Base-by-base conservation (phyloP, 2,329 filamentous ascomycete species). In the Cyphellophora attinorum region DNA sequence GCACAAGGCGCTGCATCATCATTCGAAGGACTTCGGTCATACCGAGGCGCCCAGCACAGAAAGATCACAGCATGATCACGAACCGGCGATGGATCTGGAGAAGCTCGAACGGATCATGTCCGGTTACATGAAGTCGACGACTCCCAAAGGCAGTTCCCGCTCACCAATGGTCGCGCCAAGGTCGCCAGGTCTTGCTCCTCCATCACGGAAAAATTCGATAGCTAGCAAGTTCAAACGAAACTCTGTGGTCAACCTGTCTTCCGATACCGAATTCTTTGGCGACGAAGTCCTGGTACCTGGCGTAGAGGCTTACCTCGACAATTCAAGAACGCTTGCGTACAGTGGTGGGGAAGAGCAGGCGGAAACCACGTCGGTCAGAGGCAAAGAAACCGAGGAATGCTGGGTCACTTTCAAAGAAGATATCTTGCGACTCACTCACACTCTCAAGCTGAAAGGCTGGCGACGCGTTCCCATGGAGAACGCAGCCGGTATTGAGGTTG, bases 401-500 rank as follows among this genome's bases (percentile, higher is more conserved):
- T 95, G 89, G 91, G 55, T 74, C n/a, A 67, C 59, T 6, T 98
- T 95, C 69, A 95, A 95, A 58, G 81, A 78, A 40, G 89, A 98
- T 54, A 91, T 96, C 42, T 72, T 96, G 36, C 81, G 86, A 23
- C 69, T 96, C 38, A 72, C 85, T 0, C 91, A 96, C 57, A 98
- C 91, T 0, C 65, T 98, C 34, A 77, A 78, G 34, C 70, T 96
- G 19, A 94, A 93, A 56, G 85, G 89, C 6, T 98, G 91, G 91
- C 76, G 88, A 34, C 78, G 78, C 40, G 76, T 98, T 1, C 74
- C 85, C 0, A 55, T 67, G 50, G 59, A 64, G 17, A 36, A 51
- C 25, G 54, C 60, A 25, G 45, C 48, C 35, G 60, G 68, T 31
- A 54, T 68, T 34, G 55, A 66, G 36, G 58, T 68, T 38, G 51